Evolutionary conservation across 257 asterid species (phyloP).

Genomic region (Penstemon barbatus): DNA sequence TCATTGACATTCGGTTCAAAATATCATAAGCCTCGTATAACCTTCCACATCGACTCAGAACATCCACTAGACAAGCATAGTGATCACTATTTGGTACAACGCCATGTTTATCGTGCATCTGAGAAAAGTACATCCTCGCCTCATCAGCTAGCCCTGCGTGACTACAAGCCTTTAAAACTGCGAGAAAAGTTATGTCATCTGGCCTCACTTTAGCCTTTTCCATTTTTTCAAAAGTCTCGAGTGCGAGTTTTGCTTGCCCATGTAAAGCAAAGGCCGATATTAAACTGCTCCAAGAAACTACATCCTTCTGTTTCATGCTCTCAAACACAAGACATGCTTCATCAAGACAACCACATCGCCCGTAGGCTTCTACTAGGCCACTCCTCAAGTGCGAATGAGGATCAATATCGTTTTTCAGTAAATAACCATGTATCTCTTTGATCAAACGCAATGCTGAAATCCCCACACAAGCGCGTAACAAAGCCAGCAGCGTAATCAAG

Average conservation of each 20-base stretch:
- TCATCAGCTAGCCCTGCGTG: slow-evolving; percentile 52
- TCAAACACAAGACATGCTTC: slow-evolving; percentile 35
- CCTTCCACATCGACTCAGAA: slow-evolving; percentile 47
- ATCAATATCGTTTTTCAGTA: slow-evolving; percentile 37
- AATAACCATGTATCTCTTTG: slow-evolving; percentile 45
- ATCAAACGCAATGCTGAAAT: slow-evolving; percentile 37
- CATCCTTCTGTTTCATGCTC: slow-evolving; percentile 40
- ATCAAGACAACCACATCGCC: slow-evolving; percentile 46
- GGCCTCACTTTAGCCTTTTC: slow-evolving; percentile 40
- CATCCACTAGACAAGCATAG: slow-evolving; percentile 53
- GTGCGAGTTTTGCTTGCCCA: slow-evolving; percentile 39
- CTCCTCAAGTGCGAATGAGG: slow-evolving; percentile 39
- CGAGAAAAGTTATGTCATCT: slow-evolving; percentile 47
- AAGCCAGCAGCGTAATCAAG: slow-evolving; percentile 42
- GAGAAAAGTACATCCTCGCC: slow-evolving; percentile 37
- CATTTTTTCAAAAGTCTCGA: slow-evolving; percentile 39
- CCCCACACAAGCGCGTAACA: slow-evolving; percentile 42
- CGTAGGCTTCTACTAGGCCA: slow-evolving; percentile 51
- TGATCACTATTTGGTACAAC: slow-evolving; percentile 45
- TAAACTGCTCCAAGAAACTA: slow-evolving; percentile 56
- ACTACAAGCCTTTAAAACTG: slow-evolving; percentile 54
- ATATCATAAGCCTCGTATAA: slow-evolving; percentile 46
- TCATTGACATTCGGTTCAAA: slow-evolving; percentile 40
- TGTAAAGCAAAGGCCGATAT: slow-evolving; percentile 49
- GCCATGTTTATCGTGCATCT: slow-evolving; percentile 33